A percentile compares a stretch with the other conserved stretches of the same genome.
phyloP scores from a whole-genome alignment of 768 basidiomycete genomes.

The Leccinum fibrillosum region DNA sequence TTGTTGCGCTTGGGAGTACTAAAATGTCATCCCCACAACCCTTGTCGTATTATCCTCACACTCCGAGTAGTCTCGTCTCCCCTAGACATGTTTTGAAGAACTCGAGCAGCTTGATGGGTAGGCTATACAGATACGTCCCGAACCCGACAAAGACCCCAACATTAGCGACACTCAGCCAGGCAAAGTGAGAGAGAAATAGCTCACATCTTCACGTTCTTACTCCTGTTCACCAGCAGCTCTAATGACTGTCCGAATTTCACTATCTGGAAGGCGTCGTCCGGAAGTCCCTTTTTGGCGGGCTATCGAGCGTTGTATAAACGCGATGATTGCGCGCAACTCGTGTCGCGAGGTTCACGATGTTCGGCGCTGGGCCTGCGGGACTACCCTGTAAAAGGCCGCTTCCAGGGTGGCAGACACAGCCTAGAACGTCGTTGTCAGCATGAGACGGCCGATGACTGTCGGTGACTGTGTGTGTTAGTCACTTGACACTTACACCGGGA shows the following conservation, averaged over 20 bases:
- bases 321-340: conserved; percentile 33
- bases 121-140: conserved; percentile 20
- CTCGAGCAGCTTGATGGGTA: conserved; percentile 32
- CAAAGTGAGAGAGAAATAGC: too few relatives aligned
- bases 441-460: neutral
- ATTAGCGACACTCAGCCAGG: neutral
- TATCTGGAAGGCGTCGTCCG: conserved; percentile 21
- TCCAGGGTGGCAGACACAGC: conserved; percentile 31
- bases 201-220: too few relatives aligned
- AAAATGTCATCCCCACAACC: conserved; percentile 10
- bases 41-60: neutral
- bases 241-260: conserved; percentile 36
- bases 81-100: conserved; percentile 28
- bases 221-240: conserved; percentile 8
- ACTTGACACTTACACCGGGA: conserved; percentile 25
- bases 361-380: conserved; percentile 22
- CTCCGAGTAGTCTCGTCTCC: conserved; percentile 10
- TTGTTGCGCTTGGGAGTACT: conserved; percentile 7
- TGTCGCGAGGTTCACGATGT: conserved; percentile 39
- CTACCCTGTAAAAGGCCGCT: conserved; percentile 16
- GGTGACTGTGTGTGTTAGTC: too few relatives aligned
- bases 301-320: conserved; percentile 16
- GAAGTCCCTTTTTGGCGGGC: conserved; percentile 5
- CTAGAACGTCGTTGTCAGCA: conserved; percentile 17
- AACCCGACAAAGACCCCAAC: neutral